Conservation (phyloP, 352 stramenopile genomes). For the Phytophthora ohioensis region DNA sequence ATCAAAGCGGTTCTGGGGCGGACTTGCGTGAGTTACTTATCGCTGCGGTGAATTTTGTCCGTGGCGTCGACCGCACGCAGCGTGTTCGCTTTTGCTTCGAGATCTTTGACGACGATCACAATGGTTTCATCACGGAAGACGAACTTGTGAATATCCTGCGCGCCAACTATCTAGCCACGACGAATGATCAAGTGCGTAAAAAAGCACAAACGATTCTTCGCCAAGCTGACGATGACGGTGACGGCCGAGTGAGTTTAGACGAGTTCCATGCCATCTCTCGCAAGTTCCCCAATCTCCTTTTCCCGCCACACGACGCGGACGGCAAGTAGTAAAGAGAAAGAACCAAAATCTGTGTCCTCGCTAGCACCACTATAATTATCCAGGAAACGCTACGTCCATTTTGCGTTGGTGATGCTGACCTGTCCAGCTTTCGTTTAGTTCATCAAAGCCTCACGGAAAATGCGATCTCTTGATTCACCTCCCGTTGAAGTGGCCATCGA, state of each 20-base stretch:
- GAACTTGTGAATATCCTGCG: constrained; percentile 94
- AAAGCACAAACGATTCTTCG: constrained; percentile 88
- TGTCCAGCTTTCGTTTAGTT: constrained; percentile 9
- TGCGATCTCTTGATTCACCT: constrained; percentile 30
- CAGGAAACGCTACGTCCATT: constrained; percentile 13
- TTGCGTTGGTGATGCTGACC: constrained; percentile 2
- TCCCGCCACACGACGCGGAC: constrained; percentile 63
- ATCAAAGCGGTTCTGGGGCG: constrained; percentile 69
- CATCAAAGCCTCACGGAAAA: background rate
- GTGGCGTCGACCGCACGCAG: constrained; percentile 71
- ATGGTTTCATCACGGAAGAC: constrained; percentile 89
- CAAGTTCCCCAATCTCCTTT: constrained; percentile 93
- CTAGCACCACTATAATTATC: constrained; percentile 29
- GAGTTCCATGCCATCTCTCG: constrained; percentile 89
- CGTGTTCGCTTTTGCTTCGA: constrained; percentile 95
- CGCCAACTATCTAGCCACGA: constrained; percentile 87
- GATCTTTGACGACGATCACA: constrained; percentile 95
- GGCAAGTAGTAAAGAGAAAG: constrained; percentile 9
- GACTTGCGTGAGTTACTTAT: constrained; percentile 93
- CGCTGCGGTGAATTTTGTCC: constrained; percentile 92
- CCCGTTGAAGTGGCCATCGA: constrained; percentile 20
- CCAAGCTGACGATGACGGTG: constrained; percentile 85
- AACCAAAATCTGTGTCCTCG: background rate
- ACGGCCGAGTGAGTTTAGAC: constrained; percentile 79
- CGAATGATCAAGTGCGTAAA: constrained; percentile 78